Percentiles rank a stretch among this genome's conserved stretches.
Conservation (phyloP, 805 yeast species). For the Suhomyces vadensis region DNA sequence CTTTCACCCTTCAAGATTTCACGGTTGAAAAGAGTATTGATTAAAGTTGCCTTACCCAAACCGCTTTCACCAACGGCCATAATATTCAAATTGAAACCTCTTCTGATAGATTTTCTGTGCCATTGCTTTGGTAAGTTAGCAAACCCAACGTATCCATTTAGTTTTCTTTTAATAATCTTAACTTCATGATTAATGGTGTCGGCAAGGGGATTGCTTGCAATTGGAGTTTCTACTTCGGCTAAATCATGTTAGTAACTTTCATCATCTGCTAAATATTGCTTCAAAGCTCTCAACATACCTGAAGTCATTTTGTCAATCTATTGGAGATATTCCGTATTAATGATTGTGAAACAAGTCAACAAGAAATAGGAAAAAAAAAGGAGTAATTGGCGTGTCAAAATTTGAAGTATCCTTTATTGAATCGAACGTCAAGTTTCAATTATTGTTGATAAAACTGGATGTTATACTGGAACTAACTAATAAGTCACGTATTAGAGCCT, state of each 20-base stretch:
- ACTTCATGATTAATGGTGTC: slow-evolving; percentile 35
- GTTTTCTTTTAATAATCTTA: slow-evolving; percentile 75
- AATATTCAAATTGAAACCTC: slow-evolving; percentile 84
- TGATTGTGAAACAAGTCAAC: slow-evolving; percentile 2
- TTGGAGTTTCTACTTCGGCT: slow-evolving; percentile 17
- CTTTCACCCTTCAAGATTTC: slow-evolving; percentile 35
- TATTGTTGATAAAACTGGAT: not conserved
- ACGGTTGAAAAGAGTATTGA: slow-evolving; percentile 77
- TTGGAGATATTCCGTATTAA: not conserved
- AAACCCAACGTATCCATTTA: slow-evolving; percentile 93
- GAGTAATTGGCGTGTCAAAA: not conserved
- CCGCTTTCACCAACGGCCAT: slow-evolving; percentile 93
- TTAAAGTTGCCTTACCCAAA: slow-evolving; percentile 87
- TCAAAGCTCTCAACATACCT: slow-evolving; percentile 5
- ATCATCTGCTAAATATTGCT: not conserved
- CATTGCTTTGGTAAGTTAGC: slow-evolving; percentile 98
- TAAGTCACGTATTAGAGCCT: not conserved
- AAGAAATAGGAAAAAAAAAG: not conserved
- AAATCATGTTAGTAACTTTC: slow-evolving; percentile 8
- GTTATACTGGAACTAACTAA: not conserved
- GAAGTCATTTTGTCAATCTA: not conserved
- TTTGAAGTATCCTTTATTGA: not conserved
- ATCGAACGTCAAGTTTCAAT: not conserved
- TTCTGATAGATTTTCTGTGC: slow-evolving; percentile 84
- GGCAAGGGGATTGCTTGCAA: slow-evolving; percentile 8